Evolutionary conservation across 2,329 filamentous ascomycete species (phyloP).

Genomic region (Curvularia sp.): DNA sequence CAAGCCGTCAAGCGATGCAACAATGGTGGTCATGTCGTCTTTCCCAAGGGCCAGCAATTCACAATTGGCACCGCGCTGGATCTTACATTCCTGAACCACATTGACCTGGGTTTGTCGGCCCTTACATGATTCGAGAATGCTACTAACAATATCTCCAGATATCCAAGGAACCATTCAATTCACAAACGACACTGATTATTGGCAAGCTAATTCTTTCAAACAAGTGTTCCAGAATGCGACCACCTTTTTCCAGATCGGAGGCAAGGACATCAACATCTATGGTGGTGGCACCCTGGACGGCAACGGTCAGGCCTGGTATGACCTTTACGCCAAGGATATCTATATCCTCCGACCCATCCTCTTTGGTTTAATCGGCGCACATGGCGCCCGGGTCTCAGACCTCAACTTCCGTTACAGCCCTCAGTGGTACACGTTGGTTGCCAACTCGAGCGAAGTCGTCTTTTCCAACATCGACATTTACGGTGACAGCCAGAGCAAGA

Average conservation of each 20-base stretch:
- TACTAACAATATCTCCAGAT: slow-evolving; percentile 49
- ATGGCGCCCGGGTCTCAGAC: slow-evolving; percentile 65
- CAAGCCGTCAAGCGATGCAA: slow-evolving; percentile 67
- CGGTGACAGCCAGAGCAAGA: slow-evolving; percentile 61
- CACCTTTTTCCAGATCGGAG: slow-evolving; percentile 72
- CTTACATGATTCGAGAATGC: fast-evolving
- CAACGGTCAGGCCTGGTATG: slow-evolving; percentile 71
- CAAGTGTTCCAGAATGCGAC: slow-evolving; percentile 71
- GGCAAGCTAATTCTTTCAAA: slow-evolving; percentile 69
- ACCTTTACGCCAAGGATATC: slow-evolving; percentile 64
- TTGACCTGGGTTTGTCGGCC: slow-evolving; percentile 63
- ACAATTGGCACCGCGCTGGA: slow-evolving; percentile 70
- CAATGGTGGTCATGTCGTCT: slow-evolving; percentile 67
- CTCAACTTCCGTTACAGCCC: slow-evolving; percentile 67
- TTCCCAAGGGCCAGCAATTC: slow-evolving; percentile 64
- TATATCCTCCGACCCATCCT: slow-evolving; percentile 67
- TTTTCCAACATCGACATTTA: slow-evolving; percentile 69
- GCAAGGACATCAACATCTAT: slow-evolving; percentile 71
- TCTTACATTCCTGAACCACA: slow-evolving; percentile 67
- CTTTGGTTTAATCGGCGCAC: slow-evolving; percentile 64
- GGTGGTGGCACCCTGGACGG: slow-evolving; percentile 70
- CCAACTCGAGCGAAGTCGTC: slow-evolving; percentile 69
- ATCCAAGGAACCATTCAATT: slow-evolving; percentile 68
- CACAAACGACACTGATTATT: slow-evolving; percentile 72
- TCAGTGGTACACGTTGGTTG: slow-evolving; percentile 70